Conservation (phyloP, 345 rosid genomes). For the Physaria fendleri region DNA sequence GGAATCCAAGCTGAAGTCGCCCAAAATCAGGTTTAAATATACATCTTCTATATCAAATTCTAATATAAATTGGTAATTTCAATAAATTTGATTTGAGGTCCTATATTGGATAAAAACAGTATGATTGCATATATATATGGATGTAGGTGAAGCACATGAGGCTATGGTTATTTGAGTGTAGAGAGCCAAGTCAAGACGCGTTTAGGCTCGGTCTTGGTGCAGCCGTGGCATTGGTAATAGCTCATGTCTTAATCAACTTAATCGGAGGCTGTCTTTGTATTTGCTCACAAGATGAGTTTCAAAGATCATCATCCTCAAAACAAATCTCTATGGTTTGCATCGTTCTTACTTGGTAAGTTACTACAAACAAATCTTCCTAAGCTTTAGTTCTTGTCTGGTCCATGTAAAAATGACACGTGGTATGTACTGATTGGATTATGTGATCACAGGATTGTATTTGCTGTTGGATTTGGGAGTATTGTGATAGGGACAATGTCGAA, state of each 20-base stretch:
- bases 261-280: conserved; percentile 78
- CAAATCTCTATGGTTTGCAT: conserved; percentile 75
- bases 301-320: conserved; percentile 51
- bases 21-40: too few species aligned
- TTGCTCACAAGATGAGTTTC: conserved; percentile 81
- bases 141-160: conserved; percentile 74
- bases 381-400: too few species aligned
- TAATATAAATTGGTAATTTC: too few species aligned
- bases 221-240: conserved; percentile 48
- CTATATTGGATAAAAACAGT: too few species aligned
- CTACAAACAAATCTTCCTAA: neutral
- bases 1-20: too few species aligned
- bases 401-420: too few species aligned
- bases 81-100: too few species aligned
- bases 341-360: conserved; percentile 62
- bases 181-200: conserved; percentile 78
- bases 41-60: too few species aligned
- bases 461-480: conserved; percentile 58
- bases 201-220: conserved; percentile 77
- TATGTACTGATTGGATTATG: conserved; percentile 1
- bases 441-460: conserved; percentile 73
- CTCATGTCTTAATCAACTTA: conserved; percentile 65
- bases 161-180: conserved; percentile 85
- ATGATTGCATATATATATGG: neutral
- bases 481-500: conserved; percentile 78